A percentile compares a stretch with the other conserved stretches of the same genome.
Conservation (phyloP, 2,329 filamentous ascomycete species). For the Lomentospora prolificans region DNA sequence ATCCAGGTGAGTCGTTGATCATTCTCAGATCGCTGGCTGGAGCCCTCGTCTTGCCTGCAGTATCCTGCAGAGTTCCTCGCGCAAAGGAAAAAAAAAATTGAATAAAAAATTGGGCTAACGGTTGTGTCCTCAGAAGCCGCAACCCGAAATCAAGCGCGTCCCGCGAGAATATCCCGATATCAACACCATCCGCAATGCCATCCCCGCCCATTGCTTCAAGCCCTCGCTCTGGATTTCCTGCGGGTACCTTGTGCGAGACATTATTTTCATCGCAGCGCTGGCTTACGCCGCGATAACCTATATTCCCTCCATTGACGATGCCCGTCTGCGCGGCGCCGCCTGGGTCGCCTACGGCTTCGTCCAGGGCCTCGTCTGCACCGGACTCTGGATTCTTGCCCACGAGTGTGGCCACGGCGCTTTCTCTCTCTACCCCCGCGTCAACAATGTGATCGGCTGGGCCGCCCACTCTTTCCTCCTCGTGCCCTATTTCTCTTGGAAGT, state of each 20-base stretch:
- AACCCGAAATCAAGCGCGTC: neutral
- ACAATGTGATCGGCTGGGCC: conserved; percentile 52
- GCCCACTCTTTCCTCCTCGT: conserved; percentile 58
- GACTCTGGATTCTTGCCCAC: conserved; percentile 92
- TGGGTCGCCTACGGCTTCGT: conserved; percentile 53
- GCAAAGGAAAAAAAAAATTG: neutral
- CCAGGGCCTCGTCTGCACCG: conserved; percentile 81
- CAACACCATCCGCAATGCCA: conserved; percentile 39
- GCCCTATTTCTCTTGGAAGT: conserved; percentile 66
- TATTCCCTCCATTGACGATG: conserved; percentile 39
- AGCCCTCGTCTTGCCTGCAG: too few species aligned
- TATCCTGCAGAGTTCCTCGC: too few species aligned
- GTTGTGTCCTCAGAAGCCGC: conserved; percentile 7
- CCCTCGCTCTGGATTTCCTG: conserved; percentile 41
- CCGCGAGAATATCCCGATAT: conserved; percentile 28
- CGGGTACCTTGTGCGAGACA: conserved; percentile 47
- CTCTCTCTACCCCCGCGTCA: conserved; percentile 44
- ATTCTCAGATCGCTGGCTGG: too few species aligned
- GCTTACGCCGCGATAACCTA: conserved; percentile 41
- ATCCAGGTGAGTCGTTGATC: neutral
- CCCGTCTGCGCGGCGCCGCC: conserved; percentile 31
- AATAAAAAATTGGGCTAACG: conserved; percentile 5
- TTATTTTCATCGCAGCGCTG: conserved; percentile 36
- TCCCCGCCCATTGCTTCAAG: conserved; percentile 53
- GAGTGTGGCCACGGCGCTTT: conserved; percentile 85